A percentile compares a stretch with the other conserved stretches of the same genome.
phyloP scores from a whole-genome alignment of 2,329 filamentous ascomycete species.

The Aspergillus fumigatus region DNA sequence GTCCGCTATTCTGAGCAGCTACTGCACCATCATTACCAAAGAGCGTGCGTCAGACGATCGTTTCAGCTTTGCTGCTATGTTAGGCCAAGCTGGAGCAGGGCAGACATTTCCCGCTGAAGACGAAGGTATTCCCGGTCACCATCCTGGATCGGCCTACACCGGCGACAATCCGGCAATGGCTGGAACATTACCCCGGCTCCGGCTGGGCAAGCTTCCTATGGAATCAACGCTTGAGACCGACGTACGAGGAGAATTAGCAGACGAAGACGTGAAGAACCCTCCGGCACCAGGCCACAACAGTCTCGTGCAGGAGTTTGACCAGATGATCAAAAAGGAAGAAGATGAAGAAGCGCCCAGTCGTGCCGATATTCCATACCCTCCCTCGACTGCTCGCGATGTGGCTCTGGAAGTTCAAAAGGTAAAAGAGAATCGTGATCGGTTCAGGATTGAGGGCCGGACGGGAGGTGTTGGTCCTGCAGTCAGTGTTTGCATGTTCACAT shows the following conservation, averaged over 20 bases:
- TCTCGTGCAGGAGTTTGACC: slow-evolving; percentile 82
- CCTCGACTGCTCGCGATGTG: slow-evolving; percentile 83
- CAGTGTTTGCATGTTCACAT: slow-evolving; percentile 95
- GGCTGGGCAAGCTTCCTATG: slow-evolving; percentile 77
- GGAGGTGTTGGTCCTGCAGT: slow-evolving; percentile 78
- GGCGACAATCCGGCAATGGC: slow-evolving; percentile 54
- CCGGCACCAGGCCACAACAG: slow-evolving; percentile 66
- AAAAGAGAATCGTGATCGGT: slow-evolving; percentile 86
- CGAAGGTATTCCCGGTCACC: slow-evolving; percentile 65
- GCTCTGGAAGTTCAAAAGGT: slow-evolving; percentile 92
- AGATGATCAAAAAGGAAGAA: slow-evolving; percentile 83
- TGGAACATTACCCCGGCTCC: slow-evolving; percentile 58
- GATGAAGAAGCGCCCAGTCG: slow-evolving; percentile 76
- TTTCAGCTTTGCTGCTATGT: slow-evolving; percentile 55
- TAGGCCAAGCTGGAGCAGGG: slow-evolving; percentile 51
- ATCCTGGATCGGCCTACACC: slow-evolving; percentile 59
- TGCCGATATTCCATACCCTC: slow-evolving; percentile 77
- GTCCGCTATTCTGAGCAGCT: slow-evolving; percentile 63
- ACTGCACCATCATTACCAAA: slow-evolving; percentile 56
- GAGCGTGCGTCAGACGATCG: slow-evolving; percentile 56
- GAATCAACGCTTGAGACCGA: slow-evolving; percentile 79
- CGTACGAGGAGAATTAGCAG: slow-evolving; percentile 78
- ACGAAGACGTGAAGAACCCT: slow-evolving; percentile 75
- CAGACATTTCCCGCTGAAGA: slow-evolving; percentile 61
- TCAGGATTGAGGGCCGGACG: slow-evolving; percentile 78